Percentiles rank a stretch among this genome's conserved stretches.
Conservation (phyloP, 352 stramenopile species). For the Globisporangium polare region DNA sequence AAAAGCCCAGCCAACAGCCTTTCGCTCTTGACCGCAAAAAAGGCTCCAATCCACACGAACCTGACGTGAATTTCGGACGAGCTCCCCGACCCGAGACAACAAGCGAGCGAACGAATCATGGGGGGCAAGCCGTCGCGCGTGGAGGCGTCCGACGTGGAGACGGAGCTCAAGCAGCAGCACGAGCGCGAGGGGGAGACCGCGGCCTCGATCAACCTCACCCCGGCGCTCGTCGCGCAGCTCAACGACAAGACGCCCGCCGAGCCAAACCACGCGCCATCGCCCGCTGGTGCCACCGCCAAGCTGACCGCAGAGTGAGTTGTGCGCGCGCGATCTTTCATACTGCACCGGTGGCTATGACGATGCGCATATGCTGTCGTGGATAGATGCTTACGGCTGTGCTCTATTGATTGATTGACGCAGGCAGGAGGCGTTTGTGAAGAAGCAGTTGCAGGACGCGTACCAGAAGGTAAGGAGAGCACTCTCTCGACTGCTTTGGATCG, state of each 20-base stretch:
- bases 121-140: conserved; percentile 78
- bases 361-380: too few species aligned
- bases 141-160: conserved; percentile 51
- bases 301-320: conserved; percentile 44
- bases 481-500: not conserved
- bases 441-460: conserved; percentile 77
- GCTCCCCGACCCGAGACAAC: too few species aligned
- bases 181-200: conserved; percentile 39
- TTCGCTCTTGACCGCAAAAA: conserved; percentile 8
- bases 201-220: conserved; percentile 66
- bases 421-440: conserved; percentile 59
- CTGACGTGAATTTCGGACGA: conserved; percentile 6
- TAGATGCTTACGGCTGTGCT: not conserved
- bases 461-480: conserved; percentile 35
- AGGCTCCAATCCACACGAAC: not conserved
- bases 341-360: too few species aligned
- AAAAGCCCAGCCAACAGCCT: too few species aligned
- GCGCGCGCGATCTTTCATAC: conserved; percentile 3
- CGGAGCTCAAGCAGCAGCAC: conserved; percentile 43
- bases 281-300: conserved; percentile 4
- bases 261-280: conserved; percentile 10
- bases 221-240: conserved; percentile 65
- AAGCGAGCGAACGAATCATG: conserved; percentile 29
- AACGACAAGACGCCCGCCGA: conserved; percentile 34
- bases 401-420: conserved; percentile 30